Evolutionary conservation across 768 basidiomycete genomes (phyloP).

Genomic region (Dacryopinax spathularia): DNA sequence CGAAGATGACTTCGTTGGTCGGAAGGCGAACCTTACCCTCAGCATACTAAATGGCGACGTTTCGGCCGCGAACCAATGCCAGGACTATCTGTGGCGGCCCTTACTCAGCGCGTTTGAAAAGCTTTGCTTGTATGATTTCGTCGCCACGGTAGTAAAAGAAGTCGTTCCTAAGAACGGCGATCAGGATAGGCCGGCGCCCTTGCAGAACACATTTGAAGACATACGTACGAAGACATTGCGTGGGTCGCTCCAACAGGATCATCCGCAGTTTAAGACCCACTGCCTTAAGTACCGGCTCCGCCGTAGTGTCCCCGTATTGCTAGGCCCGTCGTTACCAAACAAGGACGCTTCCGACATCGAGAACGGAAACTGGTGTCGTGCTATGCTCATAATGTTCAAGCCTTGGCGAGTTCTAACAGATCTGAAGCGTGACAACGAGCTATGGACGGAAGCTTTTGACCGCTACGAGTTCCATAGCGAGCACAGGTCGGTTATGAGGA

Average conservation of each 20-base stretch:
- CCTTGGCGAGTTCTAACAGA: slow-evolving; percentile 26
- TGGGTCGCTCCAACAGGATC: too few relatives aligned
- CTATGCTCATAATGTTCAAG: slow-evolving; percentile 33
- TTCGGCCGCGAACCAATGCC: slow-evolving; percentile 12
- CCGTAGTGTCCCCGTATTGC: slow-evolving; percentile 21
- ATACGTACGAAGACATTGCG: too few relatives aligned
- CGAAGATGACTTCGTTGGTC: neutral
- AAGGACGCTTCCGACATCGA: slow-evolving; percentile 15
- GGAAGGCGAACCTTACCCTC: neutral
- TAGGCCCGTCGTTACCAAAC: slow-evolving; percentile 26
- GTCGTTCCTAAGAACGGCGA: neutral
- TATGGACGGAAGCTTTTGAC: slow-evolving; percentile 25
- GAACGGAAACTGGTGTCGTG: slow-evolving; percentile 19
- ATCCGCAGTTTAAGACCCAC: slow-evolving; percentile 18
- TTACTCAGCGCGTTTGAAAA: slow-evolving; percentile 9
- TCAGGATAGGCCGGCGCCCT: too few relatives aligned
- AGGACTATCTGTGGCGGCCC: slow-evolving; percentile 19
- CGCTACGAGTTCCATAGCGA: neutral
- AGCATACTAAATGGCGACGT: neutral
- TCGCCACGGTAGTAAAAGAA: slow-evolving; percentile 14
- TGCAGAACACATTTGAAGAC: too few relatives aligned
- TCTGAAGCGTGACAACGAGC: slow-evolving; percentile 11
- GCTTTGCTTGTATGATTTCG: slow-evolving; percentile 22
- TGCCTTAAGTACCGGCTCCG: slow-evolving; percentile 6
- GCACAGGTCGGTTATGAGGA: slow-evolving; percentile 20